These are phyloP conservation scores for Naematelia encephala DNA, from an alignment of 768 basidiomycete species.

Conservation along the genomic window DNA sequence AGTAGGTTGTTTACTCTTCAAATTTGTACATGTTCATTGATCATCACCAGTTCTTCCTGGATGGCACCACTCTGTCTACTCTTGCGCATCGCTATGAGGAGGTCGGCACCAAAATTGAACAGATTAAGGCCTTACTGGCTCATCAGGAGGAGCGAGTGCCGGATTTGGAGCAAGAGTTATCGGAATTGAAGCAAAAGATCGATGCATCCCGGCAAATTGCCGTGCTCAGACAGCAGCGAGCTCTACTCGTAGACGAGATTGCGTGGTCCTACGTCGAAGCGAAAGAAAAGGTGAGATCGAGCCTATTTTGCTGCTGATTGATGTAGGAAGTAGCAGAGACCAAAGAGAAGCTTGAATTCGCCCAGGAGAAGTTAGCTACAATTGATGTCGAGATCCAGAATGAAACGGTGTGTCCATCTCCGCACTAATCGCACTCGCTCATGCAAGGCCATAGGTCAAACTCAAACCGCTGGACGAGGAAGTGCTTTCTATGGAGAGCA, in stretches of 20 bases:
- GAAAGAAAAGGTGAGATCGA: slow-evolving; percentile 62
- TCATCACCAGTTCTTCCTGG: slow-evolving; percentile 85
- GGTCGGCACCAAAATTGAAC: slow-evolving; percentile 68
- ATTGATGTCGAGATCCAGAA: not conserved
- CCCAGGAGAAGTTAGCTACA: slow-evolving; percentile 55
- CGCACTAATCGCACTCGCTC: not conserved
- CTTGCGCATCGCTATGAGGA: slow-evolving; percentile 81
- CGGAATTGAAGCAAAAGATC: slow-evolving; percentile 61
- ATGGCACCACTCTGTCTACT: slow-evolving; percentile 85
- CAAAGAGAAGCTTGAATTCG: slow-evolving; percentile 58
- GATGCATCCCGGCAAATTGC: slow-evolving; percentile 72
- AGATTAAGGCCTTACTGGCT: slow-evolving; percentile 53
- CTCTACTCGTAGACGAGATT: slow-evolving; percentile 71
- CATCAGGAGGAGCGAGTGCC: slow-evolving; percentile 60
- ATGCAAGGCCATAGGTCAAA: not conserved
- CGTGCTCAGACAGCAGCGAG: slow-evolving; percentile 65
- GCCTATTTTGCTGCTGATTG: slow-evolving; percentile 29
- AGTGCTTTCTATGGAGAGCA: not conserved
- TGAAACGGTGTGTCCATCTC: slow-evolving; percentile 3
- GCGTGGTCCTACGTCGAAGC: slow-evolving; percentile 80
- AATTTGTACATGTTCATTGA: slow-evolving; percentile 12
- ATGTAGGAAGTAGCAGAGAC: slow-evolving; percentile 38
- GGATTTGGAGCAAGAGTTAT: slow-evolving; percentile 63
- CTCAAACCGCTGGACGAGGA: not conserved
- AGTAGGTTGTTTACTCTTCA: slow-evolving; percentile 53